Percentiles rank a stretch among this genome's conserved stretches.
Conservation (phyloP, 164 flowering plant genomes). For the Nymphaea colorata region DNA sequence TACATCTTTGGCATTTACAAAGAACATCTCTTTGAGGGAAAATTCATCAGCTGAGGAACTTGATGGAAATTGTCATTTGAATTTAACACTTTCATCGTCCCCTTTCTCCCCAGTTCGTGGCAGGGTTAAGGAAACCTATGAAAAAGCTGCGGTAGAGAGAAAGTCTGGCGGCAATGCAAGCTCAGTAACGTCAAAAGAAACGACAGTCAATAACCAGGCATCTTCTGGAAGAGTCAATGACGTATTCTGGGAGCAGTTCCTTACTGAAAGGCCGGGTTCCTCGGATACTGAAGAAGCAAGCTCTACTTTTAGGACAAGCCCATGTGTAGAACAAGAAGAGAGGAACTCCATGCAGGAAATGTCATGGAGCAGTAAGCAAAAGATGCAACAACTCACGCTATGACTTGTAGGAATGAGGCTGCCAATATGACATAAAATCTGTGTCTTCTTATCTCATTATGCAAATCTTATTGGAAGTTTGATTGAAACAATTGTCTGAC, state of each 20-base stretch:
- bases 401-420: conserved; percentile 15
- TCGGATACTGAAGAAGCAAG: conserved; percentile 83
- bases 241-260: conserved; percentile 89
- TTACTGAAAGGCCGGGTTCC: conserved; percentile 88
- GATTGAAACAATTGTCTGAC: conserved; percentile 1
- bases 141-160: conserved; percentile 10
- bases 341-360: conserved; percentile 30
- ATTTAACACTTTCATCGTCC: conserved; percentile 72
- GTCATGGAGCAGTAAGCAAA: conserved; percentile 28
- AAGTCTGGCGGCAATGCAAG: conserved; percentile 7
- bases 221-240: conserved; percentile 59
- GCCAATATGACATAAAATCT: not conserved
- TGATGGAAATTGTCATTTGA: conserved; percentile 67
- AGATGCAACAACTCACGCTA: conserved; percentile 49
- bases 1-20: conserved; percentile 40
- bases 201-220: conserved; percentile 17
- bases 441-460: not conserved
- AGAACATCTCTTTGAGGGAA: conserved; percentile 19
- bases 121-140: conserved; percentile 7
- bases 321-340: conserved; percentile 47
- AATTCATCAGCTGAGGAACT: conserved; percentile 32
- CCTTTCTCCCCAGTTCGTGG: conserved; percentile 12
- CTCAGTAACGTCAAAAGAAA: conserved; percentile 28
- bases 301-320: conserved; percentile 32
- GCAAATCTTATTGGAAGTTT: conserved; percentile 1